phyloP scores from a whole-genome alignment of 2,329 filamentous ascomycete genomes.

The Aureobasidium zeae region DNA sequence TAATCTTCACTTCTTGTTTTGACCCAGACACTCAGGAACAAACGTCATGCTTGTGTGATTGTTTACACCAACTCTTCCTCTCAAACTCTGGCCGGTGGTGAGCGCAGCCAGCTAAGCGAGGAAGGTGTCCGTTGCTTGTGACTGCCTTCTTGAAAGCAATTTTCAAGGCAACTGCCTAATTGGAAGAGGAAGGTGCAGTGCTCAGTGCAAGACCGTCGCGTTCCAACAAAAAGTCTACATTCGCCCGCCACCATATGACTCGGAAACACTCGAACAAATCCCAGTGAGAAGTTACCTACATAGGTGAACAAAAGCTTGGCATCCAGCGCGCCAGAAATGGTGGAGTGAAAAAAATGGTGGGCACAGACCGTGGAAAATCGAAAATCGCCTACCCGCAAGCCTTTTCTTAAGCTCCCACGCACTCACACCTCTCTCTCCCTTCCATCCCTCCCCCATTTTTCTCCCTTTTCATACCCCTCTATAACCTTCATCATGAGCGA shows the following conservation, averaged over 20 bases:
- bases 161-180: neutral
- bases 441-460: conserved; percentile 15
- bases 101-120: conserved; percentile 4
- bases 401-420: conserved; percentile 14
- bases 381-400: conserved; percentile 14
- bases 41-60: too few relatives aligned
- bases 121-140: neutral
- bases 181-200: neutral
- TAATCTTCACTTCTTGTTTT: too few relatives aligned
- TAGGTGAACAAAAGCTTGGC: conserved; percentile 13
- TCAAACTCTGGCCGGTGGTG: too few relatives aligned
- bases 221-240: too few relatives aligned
- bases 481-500: conserved; percentile 59
- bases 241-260: too few relatives aligned
- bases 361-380: conserved; percentile 12
- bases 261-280: neutral
- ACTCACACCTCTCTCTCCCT: conserved; percentile 12
- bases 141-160: neutral
- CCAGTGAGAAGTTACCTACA: neutral
- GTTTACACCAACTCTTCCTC: too few relatives aligned
- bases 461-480: conserved; percentile 14
- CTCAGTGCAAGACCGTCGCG: neutral
- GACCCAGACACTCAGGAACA: too few relatives aligned
- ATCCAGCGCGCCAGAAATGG: conserved; percentile 10
- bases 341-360: conserved; percentile 11